phyloP scores from a whole-genome alignment of 192 early-diverging fungal species.

The Oehlia diaphana region DNA sequence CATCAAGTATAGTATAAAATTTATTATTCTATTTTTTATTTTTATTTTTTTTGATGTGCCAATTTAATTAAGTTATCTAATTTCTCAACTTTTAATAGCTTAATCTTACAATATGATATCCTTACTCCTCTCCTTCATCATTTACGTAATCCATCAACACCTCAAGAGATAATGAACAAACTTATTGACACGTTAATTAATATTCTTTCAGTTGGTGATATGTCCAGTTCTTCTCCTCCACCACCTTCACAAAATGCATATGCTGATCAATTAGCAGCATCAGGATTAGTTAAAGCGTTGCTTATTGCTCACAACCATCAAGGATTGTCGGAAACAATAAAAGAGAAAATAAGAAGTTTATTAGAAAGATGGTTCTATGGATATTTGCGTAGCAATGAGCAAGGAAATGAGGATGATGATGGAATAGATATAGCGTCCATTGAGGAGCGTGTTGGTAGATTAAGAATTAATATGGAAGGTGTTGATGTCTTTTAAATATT shows the following conservation, averaged over 20 bases:
- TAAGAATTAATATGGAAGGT: conserved; percentile 11
- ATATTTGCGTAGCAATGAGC: conserved; percentile 1
- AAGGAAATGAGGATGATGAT: not conserved
- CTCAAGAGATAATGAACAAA: conserved; percentile 19
- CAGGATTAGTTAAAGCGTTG: conserved; percentile 7
- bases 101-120: conserved; percentile 14
- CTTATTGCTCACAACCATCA: not conserved
- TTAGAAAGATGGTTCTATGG: conserved; percentile 19
- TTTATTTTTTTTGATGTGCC: not conserved
- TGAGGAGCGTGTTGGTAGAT: conserved; percentile 13
- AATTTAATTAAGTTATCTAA: not conserved
- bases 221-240: not conserved
- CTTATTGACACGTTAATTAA: conserved; percentile 17
- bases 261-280: not conserved
- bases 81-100: not conserved
- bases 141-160: conserved; percentile 10
- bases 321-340: not conserved
- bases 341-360: conserved; percentile 10
- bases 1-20: not conserved
- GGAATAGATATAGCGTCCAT: conserved; percentile 14
- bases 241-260: not conserved
- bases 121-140: conserved; percentile 10
- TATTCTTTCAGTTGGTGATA: conserved; percentile 18
- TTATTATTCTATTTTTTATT: no score
- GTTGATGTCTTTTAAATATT: conserved; percentile 14